Evolutionary conservation across 768 basidiomycete genomes (phyloP), one percentile per base, ranked within the genome.

Genomic region (Asterophora parasitica): DNA sequence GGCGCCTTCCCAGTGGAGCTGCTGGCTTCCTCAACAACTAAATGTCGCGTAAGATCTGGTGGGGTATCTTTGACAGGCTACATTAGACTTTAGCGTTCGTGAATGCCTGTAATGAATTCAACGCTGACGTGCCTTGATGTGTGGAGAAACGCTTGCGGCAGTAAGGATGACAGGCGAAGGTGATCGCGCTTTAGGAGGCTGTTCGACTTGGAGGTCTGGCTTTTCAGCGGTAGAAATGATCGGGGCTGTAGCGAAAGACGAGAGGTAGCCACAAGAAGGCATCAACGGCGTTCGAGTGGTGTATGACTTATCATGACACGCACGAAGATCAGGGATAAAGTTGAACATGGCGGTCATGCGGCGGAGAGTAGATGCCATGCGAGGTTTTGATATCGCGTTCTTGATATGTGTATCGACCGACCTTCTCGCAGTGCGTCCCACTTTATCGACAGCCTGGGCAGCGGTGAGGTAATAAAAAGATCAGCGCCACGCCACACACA

Each of bases 261-360:
- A 33, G 15, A 36, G 31, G 44, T 26, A 46, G 40, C 35, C 23
- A 50, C 57, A 26, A 49, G 54, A 54, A 45, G 54, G 39, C 32
- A n/a, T 46, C 47, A 51, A 30, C 41, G 32, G 23, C 19, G 44
- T 35, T 39, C 41, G 50, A 44, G 54, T 34, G 36, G 11, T 51
- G 42, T 35, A 32, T 34, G 39, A 15, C 27, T 31, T 15, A 40
- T 23, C 36, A 37, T 31, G n/a, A n/a, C n/a, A 73, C 86, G 63
- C 57, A 88, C 88, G 85, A 57, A 79, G 75, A 40, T 83, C 77
- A 51, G 78, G 64, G 45, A 72, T 62, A 65, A 82, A 84, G 63
- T 86, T 85, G 59, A 85, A 78, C 58, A 83, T 68, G 17, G 88
- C 83, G 7, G 85, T 80, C 68, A 87, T 78, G 44, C 88, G 82